phyloP scores from a whole-genome alignment of 176 grass and related monocot genomes.

The Typha latifolia region DNA sequence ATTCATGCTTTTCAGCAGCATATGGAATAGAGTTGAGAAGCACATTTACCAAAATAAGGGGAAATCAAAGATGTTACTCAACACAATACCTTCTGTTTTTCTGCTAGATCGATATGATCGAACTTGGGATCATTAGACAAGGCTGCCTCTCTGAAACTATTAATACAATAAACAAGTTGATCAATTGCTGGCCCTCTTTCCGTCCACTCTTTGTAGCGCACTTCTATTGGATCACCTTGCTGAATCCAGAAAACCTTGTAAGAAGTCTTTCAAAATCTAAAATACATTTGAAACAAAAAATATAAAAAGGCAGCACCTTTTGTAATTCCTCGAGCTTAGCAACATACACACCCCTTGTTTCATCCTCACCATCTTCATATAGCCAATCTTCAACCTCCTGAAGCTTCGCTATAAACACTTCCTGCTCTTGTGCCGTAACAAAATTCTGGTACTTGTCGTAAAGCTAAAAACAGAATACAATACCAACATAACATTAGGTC shows the following conservation, averaged over 20 bases:
- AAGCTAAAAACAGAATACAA: slow-evolving; percentile 44
- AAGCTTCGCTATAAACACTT: slow-evolving; percentile 54
- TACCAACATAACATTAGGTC: slow-evolving; percentile 19
- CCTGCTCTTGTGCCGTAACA: slow-evolving; percentile 54
- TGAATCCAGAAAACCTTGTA: slow-evolving; percentile 18
- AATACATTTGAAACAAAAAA: not conserved
- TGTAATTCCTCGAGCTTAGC: slow-evolving; percentile 85
- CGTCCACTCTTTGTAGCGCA: slow-evolving; percentile 47
- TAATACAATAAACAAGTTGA: slow-evolving; percentile 59
- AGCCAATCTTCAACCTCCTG: slow-evolving; percentile 97
- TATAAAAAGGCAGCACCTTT: slow-evolving; percentile 31
- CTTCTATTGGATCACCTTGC: slow-evolving; percentile 69
- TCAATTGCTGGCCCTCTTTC: slow-evolving; percentile 29
- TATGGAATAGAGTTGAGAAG: not conserved
- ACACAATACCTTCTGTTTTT: slow-evolving; percentile 73
- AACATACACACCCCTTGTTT: slow-evolving; percentile 93
- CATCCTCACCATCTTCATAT: slow-evolving; percentile 98
- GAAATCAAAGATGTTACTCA: not conserved
- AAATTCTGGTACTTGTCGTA: slow-evolving; percentile 69
- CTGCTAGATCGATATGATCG: slow-evolving; percentile 73
- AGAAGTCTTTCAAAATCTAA: not conserved
- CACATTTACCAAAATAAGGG: not conserved
- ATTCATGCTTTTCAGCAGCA: not conserved
- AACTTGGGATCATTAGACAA: slow-evolving; percentile 58
- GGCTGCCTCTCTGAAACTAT: slow-evolving; percentile 75